Evolutionary conservation across 306 rosid species (phyloP), one percentile per base, ranked within the genome.

Genomic region (Senna tora): DNA sequence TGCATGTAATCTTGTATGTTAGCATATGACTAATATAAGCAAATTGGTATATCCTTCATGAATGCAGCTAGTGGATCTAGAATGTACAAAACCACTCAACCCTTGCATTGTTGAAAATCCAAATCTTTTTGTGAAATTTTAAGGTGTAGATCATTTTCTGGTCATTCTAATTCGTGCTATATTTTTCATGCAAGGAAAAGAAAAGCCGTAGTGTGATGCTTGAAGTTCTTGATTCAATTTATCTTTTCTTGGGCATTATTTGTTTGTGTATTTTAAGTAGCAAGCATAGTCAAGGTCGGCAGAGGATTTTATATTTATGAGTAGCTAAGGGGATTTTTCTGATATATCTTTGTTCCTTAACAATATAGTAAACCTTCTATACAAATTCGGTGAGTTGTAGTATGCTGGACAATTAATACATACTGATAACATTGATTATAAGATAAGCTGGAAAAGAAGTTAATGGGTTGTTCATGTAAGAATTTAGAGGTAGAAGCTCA

Each of bases 131-230:
- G 8, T 53, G 19, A 52, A 5, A 16, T 49, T 69, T 46, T 33
- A 53, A 22, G 14, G 61, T 13, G 43, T 33, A 15, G 52, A 73
- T 15, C 6, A 30, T 47, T 54, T 73, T 76, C 33, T 70, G 20
- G 16, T 25, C 5, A 8, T 59, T 73, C 21, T 9, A 22, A 20
- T 55, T 30, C 14, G 62, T 33, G 45, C 33, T 56, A 7, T 30
- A 55, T 55, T 70, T 19, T 65, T 56, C 45, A 45, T 54, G 55
- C 49, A 47, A 30, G 60, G 60, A 9, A 49, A 36, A 36, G 36
- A 57, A 46, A 16, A 5, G n/a, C 21, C 5, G 6, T 16, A 7
- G 4, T 74, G 9, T 15, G 54, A 43, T 25, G 15, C 14, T 11
- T 20, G 38, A 28, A 21, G 19, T 55, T 65, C 65, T 7, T 61